phyloP scores from a whole-genome alignment of 352 stramenopile genomes.

The Pythium utonaiense region DNA sequence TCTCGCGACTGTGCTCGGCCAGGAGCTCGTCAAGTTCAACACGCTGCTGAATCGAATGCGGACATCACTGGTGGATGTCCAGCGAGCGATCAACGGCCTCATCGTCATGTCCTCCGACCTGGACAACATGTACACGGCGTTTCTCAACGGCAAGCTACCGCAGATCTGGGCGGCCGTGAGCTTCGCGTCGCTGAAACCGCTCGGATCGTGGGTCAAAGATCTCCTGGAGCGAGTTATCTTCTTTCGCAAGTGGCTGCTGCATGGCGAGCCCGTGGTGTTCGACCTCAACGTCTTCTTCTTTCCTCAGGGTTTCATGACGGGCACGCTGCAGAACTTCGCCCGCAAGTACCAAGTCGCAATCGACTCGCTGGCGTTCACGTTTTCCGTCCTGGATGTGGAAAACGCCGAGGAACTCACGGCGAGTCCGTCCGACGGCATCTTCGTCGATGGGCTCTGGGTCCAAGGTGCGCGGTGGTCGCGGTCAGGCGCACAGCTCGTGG shows the following conservation, averaged over 20 bases:
- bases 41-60: slow-evolving; percentile 83
- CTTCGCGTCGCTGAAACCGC: slow-evolving; percentile 92
- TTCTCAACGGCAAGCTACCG: slow-evolving; percentile 90
- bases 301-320: slow-evolving; percentile 95
- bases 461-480: slow-evolving; percentile 88
- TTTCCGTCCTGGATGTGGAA: slow-evolving; percentile 72
- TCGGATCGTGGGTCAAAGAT: slow-evolving; percentile 92
- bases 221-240: slow-evolving; percentile 88
- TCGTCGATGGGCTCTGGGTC: slow-evolving; percentile 88
- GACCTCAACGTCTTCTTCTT: slow-evolving; percentile 95
- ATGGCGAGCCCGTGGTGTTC: slow-evolving; percentile 91
- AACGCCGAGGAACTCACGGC: slow-evolving; percentile 44
- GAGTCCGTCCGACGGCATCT: slow-evolving; percentile 89
- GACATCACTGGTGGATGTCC: slow-evolving; percentile 73
- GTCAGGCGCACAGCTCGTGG: slow-evolving; percentile 58
- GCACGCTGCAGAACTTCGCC: slow-evolving; percentile 92
- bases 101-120: slow-evolving; percentile 95
- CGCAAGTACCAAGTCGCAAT: slow-evolving; percentile 94
- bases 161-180: slow-evolving; percentile 85
- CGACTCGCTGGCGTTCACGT: slow-evolving; percentile 92
- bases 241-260: slow-evolving; percentile 87
- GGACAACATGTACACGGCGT: slow-evolving; percentile 95
- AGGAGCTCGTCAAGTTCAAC: slow-evolving; percentile 96
- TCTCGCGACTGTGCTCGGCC: slow-evolving; percentile 89
- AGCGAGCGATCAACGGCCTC: slow-evolving; percentile 77